A percentile compares a stretch with the other conserved stretches of the same genome.
Evolutionary conservation across 768 basidiomycete species (phyloP).

Genomic region (Hericium erinaceus): DNA sequence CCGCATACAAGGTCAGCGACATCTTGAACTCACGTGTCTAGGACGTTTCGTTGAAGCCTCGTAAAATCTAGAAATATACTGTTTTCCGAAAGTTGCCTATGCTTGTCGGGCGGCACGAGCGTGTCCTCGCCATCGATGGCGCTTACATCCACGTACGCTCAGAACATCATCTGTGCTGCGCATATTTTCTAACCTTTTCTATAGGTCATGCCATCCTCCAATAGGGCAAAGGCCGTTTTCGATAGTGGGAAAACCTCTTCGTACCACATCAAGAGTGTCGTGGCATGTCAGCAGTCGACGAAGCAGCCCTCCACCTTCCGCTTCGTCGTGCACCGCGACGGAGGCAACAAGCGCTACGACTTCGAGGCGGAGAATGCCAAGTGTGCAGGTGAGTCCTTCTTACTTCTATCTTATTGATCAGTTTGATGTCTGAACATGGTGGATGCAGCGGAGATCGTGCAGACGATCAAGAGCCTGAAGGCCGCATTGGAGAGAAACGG

Average conservation of each 20-base stretch:
- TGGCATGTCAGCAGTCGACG: conserved; percentile 72
- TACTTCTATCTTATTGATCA: not conserved
- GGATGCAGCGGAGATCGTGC: conserved; percentile 62
- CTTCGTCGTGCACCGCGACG: conserved; percentile 69
- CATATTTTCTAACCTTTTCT: conserved; percentile 4
- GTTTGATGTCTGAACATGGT: not conserved
- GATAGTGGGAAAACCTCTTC: conserved; percentile 87
- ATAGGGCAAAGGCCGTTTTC: conserved; percentile 69
- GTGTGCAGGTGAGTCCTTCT: conserved; percentile 54
- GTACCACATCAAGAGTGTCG: conserved; percentile 84
- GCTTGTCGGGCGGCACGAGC: conserved; percentile 83
- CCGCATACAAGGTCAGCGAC: conserved; percentile 71
- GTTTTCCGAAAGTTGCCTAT: conserved; percentile 94
- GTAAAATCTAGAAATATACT: conserved; percentile 60
- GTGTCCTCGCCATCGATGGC: conserved; percentile 89
- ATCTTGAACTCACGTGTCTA: not conserved
- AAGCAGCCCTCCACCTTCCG: conserved; percentile 83
- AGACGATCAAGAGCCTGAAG: conserved; percentile 60
- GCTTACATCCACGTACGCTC: conserved; percentile 77
- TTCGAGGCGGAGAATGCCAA: conserved; percentile 90
- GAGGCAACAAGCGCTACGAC: conserved; percentile 85
- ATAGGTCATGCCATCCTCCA: conserved; percentile 83
- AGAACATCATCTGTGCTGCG: not conserved
- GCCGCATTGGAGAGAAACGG: conserved; percentile 52
- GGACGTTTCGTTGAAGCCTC: too few relatives aligned